phyloP scores from a whole-genome alignment of 2,329 filamentous ascomycete genomes.

The Fusarium chlamydosporum region DNA sequence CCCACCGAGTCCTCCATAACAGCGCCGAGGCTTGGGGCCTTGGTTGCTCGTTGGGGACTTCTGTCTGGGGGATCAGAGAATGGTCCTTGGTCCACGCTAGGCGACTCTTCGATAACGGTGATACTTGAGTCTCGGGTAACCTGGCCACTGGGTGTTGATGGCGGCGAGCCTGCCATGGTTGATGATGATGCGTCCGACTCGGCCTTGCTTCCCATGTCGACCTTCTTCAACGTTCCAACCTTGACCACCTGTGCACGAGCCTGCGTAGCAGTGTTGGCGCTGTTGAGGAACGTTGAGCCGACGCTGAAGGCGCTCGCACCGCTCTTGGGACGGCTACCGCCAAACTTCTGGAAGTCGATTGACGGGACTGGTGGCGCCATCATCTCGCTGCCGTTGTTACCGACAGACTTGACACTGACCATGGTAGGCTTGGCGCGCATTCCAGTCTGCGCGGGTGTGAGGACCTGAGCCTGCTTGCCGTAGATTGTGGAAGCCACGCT shows the following conservation, averaged over 20 bases:
- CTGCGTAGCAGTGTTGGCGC: conserved; percentile 71
- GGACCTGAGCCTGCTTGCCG: conserved; percentile 86
- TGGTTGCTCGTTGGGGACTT: conserved; percentile 52
- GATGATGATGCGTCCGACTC: conserved; percentile 53
- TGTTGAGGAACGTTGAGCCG: conserved; percentile 77
- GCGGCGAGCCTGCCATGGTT: conserved; percentile 38
- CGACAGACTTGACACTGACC: conserved; percentile 87
- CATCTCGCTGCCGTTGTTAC: conserved; percentile 66
- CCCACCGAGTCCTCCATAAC: conserved; percentile 67
- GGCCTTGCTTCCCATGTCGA: conserved; percentile 57
- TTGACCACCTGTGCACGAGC: conserved; percentile 72
- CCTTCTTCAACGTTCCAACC: conserved; percentile 67
- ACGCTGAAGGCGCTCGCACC: conserved; percentile 74
- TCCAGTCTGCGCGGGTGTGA: conserved; percentile 87
- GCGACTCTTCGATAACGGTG: conserved; percentile 66
- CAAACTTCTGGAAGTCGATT: conserved; percentile 76
- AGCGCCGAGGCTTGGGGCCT: conserved; percentile 65
- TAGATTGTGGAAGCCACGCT: conserved; percentile 96
- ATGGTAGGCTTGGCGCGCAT: conserved; percentile 91
- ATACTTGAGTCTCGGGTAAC: conserved; percentile 59
- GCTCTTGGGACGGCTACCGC: conserved; percentile 64
- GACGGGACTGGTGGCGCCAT: conserved; percentile 78
- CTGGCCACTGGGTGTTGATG: conserved; percentile 44
- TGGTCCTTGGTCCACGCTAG: conserved; percentile 67
- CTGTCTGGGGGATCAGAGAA: conserved; percentile 69